These are phyloP conservation scores for Solanum infundibuliforme DNA, from an alignment of 257 asterid species.

Conservation along the genomic window DNA sequence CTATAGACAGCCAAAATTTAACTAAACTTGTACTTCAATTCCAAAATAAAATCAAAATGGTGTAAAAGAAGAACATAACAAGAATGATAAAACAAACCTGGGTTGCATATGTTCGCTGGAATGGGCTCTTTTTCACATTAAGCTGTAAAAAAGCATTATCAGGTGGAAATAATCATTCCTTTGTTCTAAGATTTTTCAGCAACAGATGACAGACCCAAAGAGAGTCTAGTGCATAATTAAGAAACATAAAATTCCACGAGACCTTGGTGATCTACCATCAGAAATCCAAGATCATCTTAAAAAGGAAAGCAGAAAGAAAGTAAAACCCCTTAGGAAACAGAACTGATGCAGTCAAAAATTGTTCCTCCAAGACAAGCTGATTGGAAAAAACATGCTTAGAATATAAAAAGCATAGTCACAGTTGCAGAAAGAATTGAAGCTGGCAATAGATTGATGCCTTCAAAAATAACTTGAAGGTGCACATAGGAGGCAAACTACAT, in stretches of 20 bases:
- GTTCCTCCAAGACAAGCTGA: background rate
- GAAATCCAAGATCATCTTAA: background rate
- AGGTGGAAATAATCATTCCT: background rate
- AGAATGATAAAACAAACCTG: conserved; percentile 32
- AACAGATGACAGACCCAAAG: background rate
- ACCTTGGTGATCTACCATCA: background rate
- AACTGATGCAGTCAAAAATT: background rate
- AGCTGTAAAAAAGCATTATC: conserved; percentile 23
- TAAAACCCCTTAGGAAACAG: background rate
- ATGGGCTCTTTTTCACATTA: conserved; percentile 56
- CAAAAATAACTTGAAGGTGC: background rate
- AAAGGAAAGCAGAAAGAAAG: background rate
- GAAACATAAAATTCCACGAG: background rate
- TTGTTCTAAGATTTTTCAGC: background rate
- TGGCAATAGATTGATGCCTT: background rate
- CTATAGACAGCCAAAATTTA: background rate
- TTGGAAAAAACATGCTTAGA: background rate
- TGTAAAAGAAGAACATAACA: background rate
- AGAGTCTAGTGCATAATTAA: background rate
- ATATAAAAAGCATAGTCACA: background rate
- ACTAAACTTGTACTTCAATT: background rate
- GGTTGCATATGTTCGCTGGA: conserved; percentile 53
- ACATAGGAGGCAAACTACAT: background rate
- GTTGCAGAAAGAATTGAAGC: background rate
- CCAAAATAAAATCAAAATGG: background rate